Conservation (phyloP, 805 yeast species). For the Gaillardinia entomophila region DNA sequence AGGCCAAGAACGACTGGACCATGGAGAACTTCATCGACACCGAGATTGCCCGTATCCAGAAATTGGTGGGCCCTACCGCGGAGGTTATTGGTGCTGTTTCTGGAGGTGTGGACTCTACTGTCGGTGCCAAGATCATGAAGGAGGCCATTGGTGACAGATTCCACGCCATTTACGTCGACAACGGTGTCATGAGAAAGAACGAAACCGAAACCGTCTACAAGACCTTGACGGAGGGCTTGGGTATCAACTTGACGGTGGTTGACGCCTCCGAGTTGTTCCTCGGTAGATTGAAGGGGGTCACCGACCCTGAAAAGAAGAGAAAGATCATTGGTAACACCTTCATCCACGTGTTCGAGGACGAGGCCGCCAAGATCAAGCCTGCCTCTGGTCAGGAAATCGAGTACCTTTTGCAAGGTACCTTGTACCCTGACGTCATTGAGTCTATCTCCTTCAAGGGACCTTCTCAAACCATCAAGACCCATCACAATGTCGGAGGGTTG, state of each 20-base stretch:
- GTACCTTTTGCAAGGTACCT: conserved; percentile 91
- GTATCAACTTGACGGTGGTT: conserved; percentile 89
- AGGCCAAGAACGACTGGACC: conserved; percentile 87
- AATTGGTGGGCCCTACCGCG: conserved; percentile 92
- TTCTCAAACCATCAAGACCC: conserved; percentile 98
- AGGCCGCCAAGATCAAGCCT: conserved; percentile 88
- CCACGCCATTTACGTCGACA: conserved; percentile 97
- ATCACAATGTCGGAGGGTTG: conserved; percentile 98
- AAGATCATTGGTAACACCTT: conserved; percentile 98
- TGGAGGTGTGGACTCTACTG: conserved; percentile 99
- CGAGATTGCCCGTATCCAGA: conserved; percentile 88
- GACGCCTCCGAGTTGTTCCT: conserved; percentile 92
- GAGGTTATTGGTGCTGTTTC: conserved; percentile 99
- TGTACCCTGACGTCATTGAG: conserved; percentile 98
- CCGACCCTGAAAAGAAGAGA: conserved; percentile 98
- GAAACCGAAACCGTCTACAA: conserved; percentile 86
- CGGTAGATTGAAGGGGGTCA: conserved; percentile 80
- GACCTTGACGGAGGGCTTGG: conserved; percentile 88
- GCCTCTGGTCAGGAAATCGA: conserved; percentile 86
- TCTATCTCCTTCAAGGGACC: conserved; percentile 99
- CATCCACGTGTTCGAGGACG: conserved; percentile 94
- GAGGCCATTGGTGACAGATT: conserved; percentile 98
- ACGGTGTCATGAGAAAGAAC: conserved; percentile 93
- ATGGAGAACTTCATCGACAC: conserved; percentile 97
- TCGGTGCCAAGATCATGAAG: conserved; percentile 95